phyloP scores from a whole-genome alignment of 495 filamentous ascomycete species.

The Aspergillus diversus region DNA sequence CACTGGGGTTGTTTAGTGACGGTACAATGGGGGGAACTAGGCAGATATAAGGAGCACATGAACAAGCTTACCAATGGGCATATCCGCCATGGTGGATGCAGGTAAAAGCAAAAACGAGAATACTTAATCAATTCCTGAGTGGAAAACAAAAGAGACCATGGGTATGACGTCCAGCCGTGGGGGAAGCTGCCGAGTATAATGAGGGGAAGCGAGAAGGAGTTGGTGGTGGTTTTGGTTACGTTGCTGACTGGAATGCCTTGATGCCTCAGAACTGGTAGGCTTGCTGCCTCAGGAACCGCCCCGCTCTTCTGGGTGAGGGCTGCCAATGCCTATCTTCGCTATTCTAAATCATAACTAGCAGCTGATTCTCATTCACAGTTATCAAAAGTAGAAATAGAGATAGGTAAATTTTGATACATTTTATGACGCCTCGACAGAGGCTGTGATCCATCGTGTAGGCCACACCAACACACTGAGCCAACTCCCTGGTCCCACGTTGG shows the following conservation, averaged over 20 bases:
- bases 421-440: too few species aligned
- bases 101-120: not conserved
- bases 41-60: constrained; percentile 19
- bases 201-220: constrained; percentile 22
- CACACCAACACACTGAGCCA: too few species aligned
- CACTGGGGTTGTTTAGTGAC: constrained; percentile 58
- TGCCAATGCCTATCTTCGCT: too few species aligned
- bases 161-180: constrained; percentile 18
- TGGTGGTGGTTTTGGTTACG: constrained; percentile 14
- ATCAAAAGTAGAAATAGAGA: too few species aligned
- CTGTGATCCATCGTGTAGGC: too few species aligned
- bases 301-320: not conserved
- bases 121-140: constrained; percentile 27
- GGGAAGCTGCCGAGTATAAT: constrained; percentile 18
- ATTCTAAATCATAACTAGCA: too few species aligned
- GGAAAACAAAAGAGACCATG: constrained; percentile 28
- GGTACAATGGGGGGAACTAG: constrained; percentile 17
- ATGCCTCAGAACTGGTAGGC: constrained; percentile 10
- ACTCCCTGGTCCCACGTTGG: too few species aligned
- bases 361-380: too few species aligned
- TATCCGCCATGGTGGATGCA: constrained; percentile 63
- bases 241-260: constrained; percentile 23
- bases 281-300: not conserved
- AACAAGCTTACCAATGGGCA: constrained; percentile 65
- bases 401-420: too few species aligned